Percentiles rank a stretch among this genome's conserved stretches.
These are phyloP conservation scores for Lasiodiplodia theobromae DNA, from an alignment of 2,329 filamentous ascomycete genomes.

Conservation along the genomic window DNA sequence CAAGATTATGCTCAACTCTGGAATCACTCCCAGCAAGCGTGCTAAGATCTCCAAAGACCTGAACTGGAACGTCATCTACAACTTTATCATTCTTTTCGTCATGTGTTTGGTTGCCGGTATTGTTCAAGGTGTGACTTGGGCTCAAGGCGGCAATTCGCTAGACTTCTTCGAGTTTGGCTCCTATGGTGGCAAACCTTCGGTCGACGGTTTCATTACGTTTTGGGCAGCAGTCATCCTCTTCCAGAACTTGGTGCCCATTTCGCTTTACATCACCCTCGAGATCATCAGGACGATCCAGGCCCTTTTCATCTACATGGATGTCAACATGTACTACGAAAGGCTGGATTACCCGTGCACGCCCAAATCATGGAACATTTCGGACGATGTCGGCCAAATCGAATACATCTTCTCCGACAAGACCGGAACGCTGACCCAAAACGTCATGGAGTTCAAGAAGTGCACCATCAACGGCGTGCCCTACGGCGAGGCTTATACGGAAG, in stretches of 20 bases:
- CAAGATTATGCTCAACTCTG: slow-evolving; percentile 99
- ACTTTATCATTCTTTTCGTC: slow-evolving; percentile 85
- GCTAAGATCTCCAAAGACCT: slow-evolving; percentile 89
- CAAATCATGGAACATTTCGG: slow-evolving; percentile 98
- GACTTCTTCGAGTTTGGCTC: slow-evolving; percentile 86
- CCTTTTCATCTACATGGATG: slow-evolving; percentile 96
- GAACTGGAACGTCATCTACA: slow-evolving; percentile 97
- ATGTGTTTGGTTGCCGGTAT: slow-evolving; percentile 91
- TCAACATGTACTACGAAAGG: slow-evolving; percentile 95
- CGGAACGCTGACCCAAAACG: slow-evolving; percentile 86
- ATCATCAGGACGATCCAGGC: slow-evolving; percentile 93
- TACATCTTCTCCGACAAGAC: slow-evolving; percentile 99
- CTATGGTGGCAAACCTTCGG: slow-evolving; percentile 72
- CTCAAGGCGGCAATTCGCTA: slow-evolving; percentile 74
- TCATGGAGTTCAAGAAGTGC: slow-evolving; percentile 99
- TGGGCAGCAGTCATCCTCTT: slow-evolving; percentile 95
- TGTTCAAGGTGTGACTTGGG: slow-evolving; percentile 84
- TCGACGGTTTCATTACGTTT: slow-evolving; percentile 95
- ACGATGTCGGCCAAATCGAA: slow-evolving; percentile 96
- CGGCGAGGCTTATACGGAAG: slow-evolving; percentile 97
- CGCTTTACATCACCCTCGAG: slow-evolving; percentile 95
- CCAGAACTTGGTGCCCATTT: slow-evolving; percentile 98
- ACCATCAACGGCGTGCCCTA: slow-evolving; percentile 96
- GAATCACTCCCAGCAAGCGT: slow-evolving; percentile 92
- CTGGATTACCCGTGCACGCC: slow-evolving; percentile 95